Conservation (phyloP, 768 basidiomycete species). For the Tricholoma sp. region DNA sequence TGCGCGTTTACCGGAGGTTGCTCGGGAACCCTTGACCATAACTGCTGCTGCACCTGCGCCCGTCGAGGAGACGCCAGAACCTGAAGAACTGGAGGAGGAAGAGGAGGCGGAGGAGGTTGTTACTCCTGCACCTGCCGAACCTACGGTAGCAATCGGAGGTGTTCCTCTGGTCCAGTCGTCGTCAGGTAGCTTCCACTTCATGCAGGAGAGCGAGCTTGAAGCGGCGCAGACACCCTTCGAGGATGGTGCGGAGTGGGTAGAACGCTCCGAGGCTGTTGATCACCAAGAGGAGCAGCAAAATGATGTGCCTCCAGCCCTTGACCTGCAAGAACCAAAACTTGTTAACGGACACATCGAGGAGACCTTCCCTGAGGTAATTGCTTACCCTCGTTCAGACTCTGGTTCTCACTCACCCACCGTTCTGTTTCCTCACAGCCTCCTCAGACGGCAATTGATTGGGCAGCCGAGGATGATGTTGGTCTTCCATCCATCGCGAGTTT, state of each 20-base stretch:
- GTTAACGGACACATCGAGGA: constrained; percentile 13
- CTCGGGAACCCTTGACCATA: constrained; percentile 47
- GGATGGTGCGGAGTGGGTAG: constrained; percentile 51
- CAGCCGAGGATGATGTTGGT: constrained; percentile 72
- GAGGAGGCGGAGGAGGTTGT: constrained; percentile 17
- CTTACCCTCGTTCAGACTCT: neutral
- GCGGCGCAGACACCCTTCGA: constrained; percentile 41
- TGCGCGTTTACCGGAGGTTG: constrained; percentile 55
- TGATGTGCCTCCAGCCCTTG: constrained; percentile 8
- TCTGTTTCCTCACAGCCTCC: constrained; percentile 6
- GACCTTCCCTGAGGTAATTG: constrained; percentile 8
- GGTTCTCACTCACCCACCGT: neutral
- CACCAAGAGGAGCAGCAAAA: constrained; percentile 20
- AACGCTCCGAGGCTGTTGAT: constrained; percentile 36
- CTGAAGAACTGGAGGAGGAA: neutral
- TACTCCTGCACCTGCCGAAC: constrained; percentile 15
- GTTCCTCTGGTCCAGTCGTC: constrained; percentile 33
- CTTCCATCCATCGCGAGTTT: constrained; percentile 75
- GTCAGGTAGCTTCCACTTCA: constrained; percentile 68
- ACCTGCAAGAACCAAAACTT: constrained; percentile 6
- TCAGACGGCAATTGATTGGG: constrained; percentile 64
- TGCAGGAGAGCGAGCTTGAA: constrained; percentile 79
- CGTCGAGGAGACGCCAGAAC: constrained; percentile 26
- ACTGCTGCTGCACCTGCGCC: constrained; percentile 36
- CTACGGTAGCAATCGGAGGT: constrained; percentile 32